These are phyloP conservation scores for Rhodotorula taiwanensis DNA, from an alignment of 768 basidiomycete genomes.

Conservation along the genomic window DNA sequence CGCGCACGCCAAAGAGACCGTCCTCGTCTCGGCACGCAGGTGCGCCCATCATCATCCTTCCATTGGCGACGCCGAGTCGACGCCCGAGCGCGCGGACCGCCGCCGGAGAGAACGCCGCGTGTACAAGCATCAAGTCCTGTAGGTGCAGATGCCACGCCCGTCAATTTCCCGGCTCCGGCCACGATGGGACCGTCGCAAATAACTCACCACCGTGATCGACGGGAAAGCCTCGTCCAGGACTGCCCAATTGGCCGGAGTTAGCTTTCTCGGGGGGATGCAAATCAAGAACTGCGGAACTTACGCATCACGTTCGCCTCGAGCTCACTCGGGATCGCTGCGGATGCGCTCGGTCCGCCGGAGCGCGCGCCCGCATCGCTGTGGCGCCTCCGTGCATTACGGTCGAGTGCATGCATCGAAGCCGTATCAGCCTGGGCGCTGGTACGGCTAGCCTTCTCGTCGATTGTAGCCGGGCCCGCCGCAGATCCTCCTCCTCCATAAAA, in stretches of 20 bases:
- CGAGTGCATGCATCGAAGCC: not conserved
- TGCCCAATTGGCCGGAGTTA: constrained; percentile 35
- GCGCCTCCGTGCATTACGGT: too few relatives aligned
- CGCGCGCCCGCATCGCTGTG: too few relatives aligned
- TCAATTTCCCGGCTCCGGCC: too few relatives aligned
- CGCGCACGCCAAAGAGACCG: constrained; percentile 1
- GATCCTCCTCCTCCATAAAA: constrained; percentile 50
- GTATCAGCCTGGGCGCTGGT: too few relatives aligned
- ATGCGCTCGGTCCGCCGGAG: too few relatives aligned
- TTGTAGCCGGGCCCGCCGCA: constrained; percentile 28
- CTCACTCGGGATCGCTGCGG: constrained; percentile 58
- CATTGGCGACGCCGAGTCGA: not conserved
- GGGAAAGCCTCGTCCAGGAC: constrained; percentile 62
- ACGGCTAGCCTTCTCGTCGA: too few relatives aligned
- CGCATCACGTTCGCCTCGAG: constrained; percentile 66
- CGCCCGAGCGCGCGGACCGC: constrained; percentile 4
- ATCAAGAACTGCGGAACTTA: constrained; percentile 30
- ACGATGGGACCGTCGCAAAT: not conserved
- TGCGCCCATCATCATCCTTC: constrained; percentile 7
- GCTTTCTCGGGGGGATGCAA: not conserved
- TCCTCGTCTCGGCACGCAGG: too few relatives aligned
- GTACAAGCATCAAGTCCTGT: constrained; percentile 20
- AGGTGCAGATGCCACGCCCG: too few relatives aligned
- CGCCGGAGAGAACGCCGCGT: constrained; percentile 12
- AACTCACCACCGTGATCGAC: constrained; percentile 9